Evolutionary conservation across 768 basidiomycete species (phyloP).

Genomic region (Heimioporus sp.): DNA sequence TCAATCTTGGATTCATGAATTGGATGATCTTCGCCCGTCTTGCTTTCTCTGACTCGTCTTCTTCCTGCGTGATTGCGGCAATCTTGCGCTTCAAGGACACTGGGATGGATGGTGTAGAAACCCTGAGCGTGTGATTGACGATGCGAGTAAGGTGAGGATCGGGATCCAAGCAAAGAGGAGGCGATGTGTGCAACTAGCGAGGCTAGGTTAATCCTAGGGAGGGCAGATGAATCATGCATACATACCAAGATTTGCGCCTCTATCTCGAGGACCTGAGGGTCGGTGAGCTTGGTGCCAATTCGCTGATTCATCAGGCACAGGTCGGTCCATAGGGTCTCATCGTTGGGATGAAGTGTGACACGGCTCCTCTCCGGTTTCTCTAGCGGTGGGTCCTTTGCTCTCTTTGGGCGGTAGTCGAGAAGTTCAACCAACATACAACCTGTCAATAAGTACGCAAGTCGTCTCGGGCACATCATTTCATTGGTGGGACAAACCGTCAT

Average conservation of each 20-base stretch:
- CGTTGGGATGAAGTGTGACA: conserved; percentile 73
- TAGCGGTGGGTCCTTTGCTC: conserved; percentile 52
- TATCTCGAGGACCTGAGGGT: conserved; percentile 67
- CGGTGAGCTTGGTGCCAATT: conserved; percentile 59
- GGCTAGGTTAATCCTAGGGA: conserved; percentile 7
- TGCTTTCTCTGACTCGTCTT: conserved; percentile 73
- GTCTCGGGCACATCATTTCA: background rate
- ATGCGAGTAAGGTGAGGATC: conserved; percentile 74
- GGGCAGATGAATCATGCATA: conserved; percentile 32
- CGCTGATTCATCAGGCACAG: conserved; percentile 68
- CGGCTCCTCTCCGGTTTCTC: conserved; percentile 63
- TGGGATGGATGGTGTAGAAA: conserved; percentile 71
- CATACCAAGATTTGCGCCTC: conserved; percentile 74
- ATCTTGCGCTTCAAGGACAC: conserved; percentile 77
- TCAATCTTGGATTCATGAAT: conserved; percentile 69
- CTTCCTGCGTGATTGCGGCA: conserved; percentile 64
- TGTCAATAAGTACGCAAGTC: conserved; percentile 26
- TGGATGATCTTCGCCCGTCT: conserved; percentile 73
- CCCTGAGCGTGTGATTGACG: conserved; percentile 70
- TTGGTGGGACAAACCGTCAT: conserved; percentile 58
- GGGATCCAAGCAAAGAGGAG: conserved; percentile 78
- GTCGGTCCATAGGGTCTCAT: conserved; percentile 79
- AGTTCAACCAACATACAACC: conserved; percentile 87
- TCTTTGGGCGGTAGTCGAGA: conserved; percentile 68
- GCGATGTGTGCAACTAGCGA: conserved; percentile 64